Conservation (phyloP, 768 basidiomycete species). For the Boletales sp. region DNA sequence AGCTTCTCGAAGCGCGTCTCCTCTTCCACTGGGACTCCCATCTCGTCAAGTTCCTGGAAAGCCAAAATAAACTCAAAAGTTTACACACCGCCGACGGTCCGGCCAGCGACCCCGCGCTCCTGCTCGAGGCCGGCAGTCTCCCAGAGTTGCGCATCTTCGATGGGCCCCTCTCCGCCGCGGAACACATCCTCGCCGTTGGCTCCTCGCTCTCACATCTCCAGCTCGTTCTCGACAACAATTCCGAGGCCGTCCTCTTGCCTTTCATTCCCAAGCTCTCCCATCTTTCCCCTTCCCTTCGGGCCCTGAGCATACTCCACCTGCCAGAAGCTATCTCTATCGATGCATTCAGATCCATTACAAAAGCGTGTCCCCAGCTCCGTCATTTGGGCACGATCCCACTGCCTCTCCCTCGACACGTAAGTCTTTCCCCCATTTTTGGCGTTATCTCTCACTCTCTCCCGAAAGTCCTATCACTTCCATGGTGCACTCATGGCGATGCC, state of each 20-base stretch:
- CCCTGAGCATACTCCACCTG: conserved; percentile 34
- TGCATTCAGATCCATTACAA: conserved; percentile 31
- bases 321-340: conserved; percentile 31
- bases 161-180: conserved; percentile 40
- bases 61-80: conserved; percentile 39
- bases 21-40: conserved; percentile 47
- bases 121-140: conserved; percentile 33
- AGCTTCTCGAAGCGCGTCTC: conserved; percentile 47
- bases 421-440: conserved; percentile 10
- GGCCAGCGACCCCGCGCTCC: conserved; percentile 15
- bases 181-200: conserved; percentile 34
- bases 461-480: conserved; percentile 33
- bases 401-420: conserved; percentile 36
- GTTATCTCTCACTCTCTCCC: conserved; percentile 16
- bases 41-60: conserved; percentile 46
- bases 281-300: conserved; percentile 32
- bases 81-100: conserved; percentile 31
- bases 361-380: conserved; percentile 32
- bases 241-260: conserved; percentile 25
- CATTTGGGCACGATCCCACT: conserved; percentile 38
- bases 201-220: conserved; percentile 46
- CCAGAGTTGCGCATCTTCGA: conserved; percentile 44
- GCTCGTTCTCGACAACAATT: conserved; percentile 38
- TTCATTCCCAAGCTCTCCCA: conserved; percentile 32
- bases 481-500: conserved; percentile 31